Evolutionary conservation across 306 rosid species (phyloP).

Genomic region (Acacia melanoxylon): DNA sequence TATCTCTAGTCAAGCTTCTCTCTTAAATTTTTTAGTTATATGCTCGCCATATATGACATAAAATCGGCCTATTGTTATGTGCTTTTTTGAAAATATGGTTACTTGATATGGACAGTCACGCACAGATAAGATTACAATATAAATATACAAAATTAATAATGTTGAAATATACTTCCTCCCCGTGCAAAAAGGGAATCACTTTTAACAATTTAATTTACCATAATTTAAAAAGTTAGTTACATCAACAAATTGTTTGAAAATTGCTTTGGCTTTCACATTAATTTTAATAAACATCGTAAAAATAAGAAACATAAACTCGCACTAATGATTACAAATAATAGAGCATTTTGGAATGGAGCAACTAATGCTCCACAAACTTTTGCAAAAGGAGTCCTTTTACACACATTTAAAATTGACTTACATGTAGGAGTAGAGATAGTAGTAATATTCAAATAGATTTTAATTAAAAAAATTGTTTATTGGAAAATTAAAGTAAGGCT

Average conservation of each 20-base stretch:
- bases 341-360: background rate
- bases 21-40: too few species aligned
- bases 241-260: background rate
- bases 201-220: background rate
- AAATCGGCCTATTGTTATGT: too few species aligned
- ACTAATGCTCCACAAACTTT: background rate
- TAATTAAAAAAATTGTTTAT: background rate
- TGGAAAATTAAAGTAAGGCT: background rate
- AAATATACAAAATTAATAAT: background rate
- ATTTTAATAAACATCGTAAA: background rate
- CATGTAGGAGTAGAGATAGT: background rate
- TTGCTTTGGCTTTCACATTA: background rate
- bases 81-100: too few species aligned
- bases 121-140: too few species aligned
- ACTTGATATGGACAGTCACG: too few species aligned
- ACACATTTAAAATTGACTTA: background rate
- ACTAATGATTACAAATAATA: too few species aligned
- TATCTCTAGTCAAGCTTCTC: too few species aligned
- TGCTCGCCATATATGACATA: too few species aligned
- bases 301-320: background rate
- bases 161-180: background rate
- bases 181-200: background rate
- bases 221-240: background rate
- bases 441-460: background rate
- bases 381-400: background rate